Evolutionary conservation across 78 protist species (phyloP), one percentile per base, ranked within the genome.

Genomic region (Monosiga brevicollis): DNA sequence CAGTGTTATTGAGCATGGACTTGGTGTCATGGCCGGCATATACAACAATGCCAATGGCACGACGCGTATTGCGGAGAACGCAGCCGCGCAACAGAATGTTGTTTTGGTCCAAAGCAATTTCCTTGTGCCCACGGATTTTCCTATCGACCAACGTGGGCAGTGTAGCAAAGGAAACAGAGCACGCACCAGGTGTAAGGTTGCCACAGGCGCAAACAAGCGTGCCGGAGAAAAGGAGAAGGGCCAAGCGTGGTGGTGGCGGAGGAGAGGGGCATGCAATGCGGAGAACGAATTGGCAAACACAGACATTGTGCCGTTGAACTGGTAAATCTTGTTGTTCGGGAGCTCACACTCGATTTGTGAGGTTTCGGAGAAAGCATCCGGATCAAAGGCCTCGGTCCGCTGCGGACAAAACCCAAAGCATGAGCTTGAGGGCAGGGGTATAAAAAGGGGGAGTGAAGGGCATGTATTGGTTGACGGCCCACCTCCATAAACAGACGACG

Each of bases 1-100:
- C 85, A 32, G 49, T 37, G 85, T 74, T 83, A 37, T 83, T 83
- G 73, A 83, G 81, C 81, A 83, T 76, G n/a, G 81, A 80, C 87
- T 96, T 96, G 20, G 97, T 93, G 71, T 96, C 94, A 34, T 79
- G 86, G 20, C 98, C 98, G 11, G 95, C 62, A 79, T 93, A 94
- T 38, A 94, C 89, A 0, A 90, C 91, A 0, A 90, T 74, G 25
- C 98, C 96, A 70, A 83, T 62, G 34, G 79, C 86, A 88, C 84
- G 84, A 34, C 71, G 85, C 1, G 95, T 91, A 73, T 93, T 93
- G 43, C 92, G 71, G 6, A 95, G 36, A 22, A 3, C 22, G 38
- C 77, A 40, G 11, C 92, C 92, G 3, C 87, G 76, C 23, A 83
- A 49, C 32, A 83, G n/a, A 26, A 83, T 41, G 71, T 83, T 83